Percentiles rank a stretch among this genome's conserved stretches.
Conservation (phyloP, 2,329 filamentous ascomycete genomes). For the Aspergillus proliferans region DNA sequence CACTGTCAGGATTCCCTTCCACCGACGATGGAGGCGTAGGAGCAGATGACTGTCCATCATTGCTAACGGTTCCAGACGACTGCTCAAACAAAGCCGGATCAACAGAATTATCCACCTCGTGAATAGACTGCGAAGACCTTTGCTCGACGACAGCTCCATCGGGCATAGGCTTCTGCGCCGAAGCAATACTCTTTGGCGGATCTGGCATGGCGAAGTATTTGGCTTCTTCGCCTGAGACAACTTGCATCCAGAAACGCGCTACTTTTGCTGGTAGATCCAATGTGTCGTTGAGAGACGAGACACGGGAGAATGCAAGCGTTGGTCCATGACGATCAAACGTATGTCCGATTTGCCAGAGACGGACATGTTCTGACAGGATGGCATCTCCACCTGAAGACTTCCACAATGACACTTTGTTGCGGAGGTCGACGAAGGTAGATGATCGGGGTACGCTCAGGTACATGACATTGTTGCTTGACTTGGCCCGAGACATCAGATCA, state of each 20-base stretch:
- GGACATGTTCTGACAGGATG: conserved; percentile 28
- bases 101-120: conserved; percentile 4
- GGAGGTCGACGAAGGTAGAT: conserved; percentile 30
- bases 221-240: conserved; percentile 32
- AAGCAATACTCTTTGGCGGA: conserved; percentile 16
- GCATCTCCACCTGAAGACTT: conserved; percentile 20
- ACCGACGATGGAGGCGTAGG: neutral
- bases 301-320: conserved; percentile 29
- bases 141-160: conserved; percentile 27
- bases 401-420: conserved; percentile 30
- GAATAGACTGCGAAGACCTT: conserved; percentile 17
- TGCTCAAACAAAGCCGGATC: neutral
- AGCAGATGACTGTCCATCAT: neutral
- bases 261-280: conserved; percentile 21
- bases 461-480: conserved; percentile 27
- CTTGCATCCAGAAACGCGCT: conserved; percentile 35
- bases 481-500: conserved; percentile 36
- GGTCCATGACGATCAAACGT: conserved; percentile 26
- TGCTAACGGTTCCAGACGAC: neutral
- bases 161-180: conserved; percentile 24
- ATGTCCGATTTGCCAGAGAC: conserved; percentile 37
- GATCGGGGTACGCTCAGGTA: conserved; percentile 30
- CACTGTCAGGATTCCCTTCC: neutral
- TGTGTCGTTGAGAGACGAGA: conserved; percentile 25
- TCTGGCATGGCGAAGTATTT: conserved; percentile 33